Evolutionary conservation across 2,329 filamentous ascomycete genomes (phyloP).

Genomic region (Sclerotinia sclerotiorum): DNA sequence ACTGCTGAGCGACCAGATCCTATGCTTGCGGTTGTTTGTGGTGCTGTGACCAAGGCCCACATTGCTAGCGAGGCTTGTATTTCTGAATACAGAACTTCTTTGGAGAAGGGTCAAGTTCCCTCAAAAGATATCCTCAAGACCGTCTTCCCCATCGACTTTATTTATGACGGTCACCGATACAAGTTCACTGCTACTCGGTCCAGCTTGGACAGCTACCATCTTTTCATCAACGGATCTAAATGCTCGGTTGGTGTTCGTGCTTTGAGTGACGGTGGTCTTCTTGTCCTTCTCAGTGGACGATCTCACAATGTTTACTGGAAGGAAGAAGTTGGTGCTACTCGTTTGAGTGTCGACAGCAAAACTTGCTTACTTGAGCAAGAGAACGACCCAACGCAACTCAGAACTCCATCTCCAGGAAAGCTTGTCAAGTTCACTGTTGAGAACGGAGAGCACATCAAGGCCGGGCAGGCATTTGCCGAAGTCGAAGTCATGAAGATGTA

Average conservation of each 20-base stretch:
- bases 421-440: conserved; percentile 97
- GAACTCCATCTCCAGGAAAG: conserved; percentile 93
- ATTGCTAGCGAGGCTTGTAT: conserved; percentile 90
- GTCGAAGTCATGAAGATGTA: conserved; percentile 99
- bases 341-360: conserved; percentile 95
- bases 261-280: conserved; percentile 87
- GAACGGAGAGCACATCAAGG: conserved; percentile 88
- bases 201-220: conserved; percentile 88
- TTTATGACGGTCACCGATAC: conserved; percentile 94
- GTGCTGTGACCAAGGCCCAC: conserved; percentile 92
- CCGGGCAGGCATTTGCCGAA: conserved; percentile 91
- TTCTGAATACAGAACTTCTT: conserved; percentile 78
- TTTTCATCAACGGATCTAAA: conserved; percentile 99
- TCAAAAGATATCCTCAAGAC: conserved; percentile 97
- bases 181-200: conserved; percentile 97
- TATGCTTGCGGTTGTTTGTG: conserved; percentile 90
- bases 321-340: conserved; percentile 93
- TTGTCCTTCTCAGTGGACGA: conserved; percentile 85
- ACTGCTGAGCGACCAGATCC: conserved; percentile 94
- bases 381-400: conserved; percentile 96
- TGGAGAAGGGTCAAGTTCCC: conserved; percentile 97
- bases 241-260: conserved; percentile 90
- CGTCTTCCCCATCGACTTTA: conserved; percentile 96
- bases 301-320: conserved; percentile 99
- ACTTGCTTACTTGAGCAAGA: conserved; percentile 97